Evolutionary conservation across 768 basidiomycete species (phyloP), one percentile per base, ranked within the genome.

Genomic region (Pilatotrama ljubarskyi): DNA sequence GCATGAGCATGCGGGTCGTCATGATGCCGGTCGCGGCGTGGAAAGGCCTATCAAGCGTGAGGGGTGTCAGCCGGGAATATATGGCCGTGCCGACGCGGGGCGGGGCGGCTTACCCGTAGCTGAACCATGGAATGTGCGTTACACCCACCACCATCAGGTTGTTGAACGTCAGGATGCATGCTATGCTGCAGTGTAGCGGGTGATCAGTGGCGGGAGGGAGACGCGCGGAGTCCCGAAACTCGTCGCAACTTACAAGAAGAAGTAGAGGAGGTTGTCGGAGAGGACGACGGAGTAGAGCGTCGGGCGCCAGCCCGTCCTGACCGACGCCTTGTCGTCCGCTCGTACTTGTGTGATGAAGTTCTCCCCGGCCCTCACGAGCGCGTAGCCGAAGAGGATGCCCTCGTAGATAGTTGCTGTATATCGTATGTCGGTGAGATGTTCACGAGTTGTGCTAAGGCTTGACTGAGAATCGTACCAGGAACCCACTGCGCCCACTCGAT

Each of bases 81-180:
- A n/a, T n/a, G n/a, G n/a, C n/a, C n/a, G n/a, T n/a, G n/a, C n/a
- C n/a, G 13, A 46, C 5, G 9, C 35, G 29, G 29, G 10, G 29
- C 5, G 29, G 24, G 17, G 36, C 10, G 24, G 64, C 72, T 26
- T 61, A 76, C 76, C 70, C 75, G 64, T 78, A 80, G 56, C 80
- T 78, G 57, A 82, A 80, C 80, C 80, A 82, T 1, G 79, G 80
- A 40, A 81, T 80, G 38, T 71, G 70, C 0, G 78, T 80, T 3
- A 75, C 63, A 15, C 74, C 77, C 78, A 78, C 73, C 6, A 80
- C 77, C 80, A 80, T 80, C 11, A 81, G 66, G 60, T 78, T 79
- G 62, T 81, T 81, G 65, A 80, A 77, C 0, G 80, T 49, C 5
- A 82, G 68, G 1, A 81, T 60, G 46, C 69, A 62, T 0, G 74